Evolutionary conservation across 192 early-diverging fungal species (phyloP).

Genomic region (Mortierella claussenii): DNA sequence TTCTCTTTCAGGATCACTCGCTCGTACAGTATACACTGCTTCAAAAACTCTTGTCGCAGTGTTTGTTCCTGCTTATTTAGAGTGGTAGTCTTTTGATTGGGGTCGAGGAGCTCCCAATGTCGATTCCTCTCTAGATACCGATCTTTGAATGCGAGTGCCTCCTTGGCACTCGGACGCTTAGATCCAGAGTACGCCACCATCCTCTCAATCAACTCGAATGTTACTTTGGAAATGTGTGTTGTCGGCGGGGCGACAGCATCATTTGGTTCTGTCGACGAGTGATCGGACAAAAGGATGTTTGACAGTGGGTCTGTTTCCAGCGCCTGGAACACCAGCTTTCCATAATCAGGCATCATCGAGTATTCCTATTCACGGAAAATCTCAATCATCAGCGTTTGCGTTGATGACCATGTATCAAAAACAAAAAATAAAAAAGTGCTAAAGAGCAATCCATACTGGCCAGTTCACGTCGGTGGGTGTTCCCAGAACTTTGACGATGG

Average conservation of each 20-base stretch:
- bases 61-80: not conserved
- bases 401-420: not conserved
- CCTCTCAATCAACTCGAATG: constrained; percentile 29
- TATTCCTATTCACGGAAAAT: constrained; percentile 22
- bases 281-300: constrained; percentile 7
- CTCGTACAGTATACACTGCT: constrained; percentile 17
- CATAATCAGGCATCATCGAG: constrained; percentile 37
- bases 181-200: constrained; percentile 31
- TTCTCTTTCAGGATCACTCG: constrained; percentile 3
- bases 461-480: constrained; percentile 53
- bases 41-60: not conserved
- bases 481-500: constrained; percentile 57
- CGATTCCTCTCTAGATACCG: constrained; percentile 3
- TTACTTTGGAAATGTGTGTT: constrained; percentile 5
- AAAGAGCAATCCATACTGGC: constrained; percentile 39
- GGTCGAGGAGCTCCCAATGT: not conserved
- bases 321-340: constrained; percentile 36
- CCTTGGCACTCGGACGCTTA: constrained; percentile 12
- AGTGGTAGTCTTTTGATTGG: not conserved
- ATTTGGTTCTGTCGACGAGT: not conserved
- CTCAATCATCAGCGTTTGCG: not conserved
- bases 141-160: constrained; percentile 17
- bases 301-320: constrained; percentile 17
- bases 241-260: constrained; percentile 15
- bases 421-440: not conserved